Evolutionary conservation across 1,284 basidiomycete genomes (phyloP).

Genomic region (Apiotrichum domesticum): DNA sequence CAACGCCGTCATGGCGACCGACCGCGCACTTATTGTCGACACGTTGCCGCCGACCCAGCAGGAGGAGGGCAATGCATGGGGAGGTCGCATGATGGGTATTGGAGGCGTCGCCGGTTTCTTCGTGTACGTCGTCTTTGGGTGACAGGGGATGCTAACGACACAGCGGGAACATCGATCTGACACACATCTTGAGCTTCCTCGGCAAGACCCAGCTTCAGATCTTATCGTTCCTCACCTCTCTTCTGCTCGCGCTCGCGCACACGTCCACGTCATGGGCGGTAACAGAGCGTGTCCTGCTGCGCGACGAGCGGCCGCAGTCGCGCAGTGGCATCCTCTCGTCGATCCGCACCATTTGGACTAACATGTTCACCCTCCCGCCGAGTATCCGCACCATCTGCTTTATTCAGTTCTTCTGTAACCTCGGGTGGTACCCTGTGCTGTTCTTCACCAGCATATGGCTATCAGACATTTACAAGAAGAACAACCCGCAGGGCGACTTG

Average conservation of each 20-base stretch:
- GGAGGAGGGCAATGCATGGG: conserved; percentile 89
- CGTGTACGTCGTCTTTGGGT: conserved; percentile 54
- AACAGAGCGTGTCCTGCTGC: conserved; percentile 68
- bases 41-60: conserved; percentile 60
- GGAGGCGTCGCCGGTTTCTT: conserved; percentile 81
- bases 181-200: conserved; percentile 56
- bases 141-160: neutral
- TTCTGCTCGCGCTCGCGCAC: conserved; percentile 49
- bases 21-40: conserved; percentile 51
- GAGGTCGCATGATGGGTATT: conserved; percentile 75
- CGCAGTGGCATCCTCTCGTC: conserved; percentile 31
- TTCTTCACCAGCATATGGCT: conserved; percentile 85
- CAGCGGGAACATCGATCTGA: conserved; percentile 66
- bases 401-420: conserved; percentile 67
- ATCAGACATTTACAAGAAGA: conserved; percentile 70
- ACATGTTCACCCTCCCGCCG: conserved; percentile 62
- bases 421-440: conserved; percentile 82
- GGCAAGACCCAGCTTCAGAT: conserved; percentile 74
- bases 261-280: conserved; percentile 59
- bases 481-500: conserved; percentile 30
- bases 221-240: conserved; percentile 51
- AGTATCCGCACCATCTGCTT: conserved; percentile 73
- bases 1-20: conserved; percentile 60
- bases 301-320: conserved; percentile 47
- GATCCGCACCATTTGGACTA: conserved; percentile 56